Evolutionary conservation across 352 stramenopile species (phyloP), one percentile per base, ranked within the genome.

Genomic region (Globisporangium cederbergense): DNA sequence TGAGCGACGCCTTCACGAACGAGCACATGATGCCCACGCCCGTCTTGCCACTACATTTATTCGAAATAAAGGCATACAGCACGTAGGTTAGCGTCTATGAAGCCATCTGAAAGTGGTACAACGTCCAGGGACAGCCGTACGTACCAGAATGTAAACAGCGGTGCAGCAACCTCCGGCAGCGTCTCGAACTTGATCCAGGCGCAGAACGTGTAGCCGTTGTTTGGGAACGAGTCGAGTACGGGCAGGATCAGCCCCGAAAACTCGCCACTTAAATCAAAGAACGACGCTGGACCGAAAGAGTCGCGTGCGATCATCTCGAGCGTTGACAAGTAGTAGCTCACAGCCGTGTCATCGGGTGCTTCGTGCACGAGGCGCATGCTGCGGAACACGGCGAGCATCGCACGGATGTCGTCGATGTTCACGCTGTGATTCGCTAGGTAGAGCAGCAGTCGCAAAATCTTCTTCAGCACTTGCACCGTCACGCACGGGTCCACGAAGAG

Each of bases 231-330:
- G 46, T 90, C 83, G 20, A 93, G 66, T 32, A 89, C 76, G 0
- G 83, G 82, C 55, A 95, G 62, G 2, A 91, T 62, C 1, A 95
- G 71, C 0, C 86, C 86, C 18, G 86, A 95, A 45, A 79, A 89
- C 43, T 93, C 81, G 56, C 84, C 86, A 42, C 81, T 93, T 2
- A 95, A 68, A 47, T 95, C 86, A 51, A 95, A 91, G 65, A 91
- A 95, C n/a, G 80, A 90, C 25, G 81, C 78, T 7, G 86, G 86
- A 0, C 86, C 86, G 42, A 92, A 90, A 64, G 84, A 91, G 54
- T 92, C 85, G 32, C 86, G 78, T 40, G 86, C 86, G 56, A 95
- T 92, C 82, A 95, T 91, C 70, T 95, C 86, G 55, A 95, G 74
- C 40, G 86, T 91, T 20, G 86, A 82, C 56, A 95, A 64, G 49